A percentile compares a stretch with the other conserved stretches of the same genome.
phyloP scores from a whole-genome alignment of 345 rosid species.

The Cardamine resedifolia region DNA sequence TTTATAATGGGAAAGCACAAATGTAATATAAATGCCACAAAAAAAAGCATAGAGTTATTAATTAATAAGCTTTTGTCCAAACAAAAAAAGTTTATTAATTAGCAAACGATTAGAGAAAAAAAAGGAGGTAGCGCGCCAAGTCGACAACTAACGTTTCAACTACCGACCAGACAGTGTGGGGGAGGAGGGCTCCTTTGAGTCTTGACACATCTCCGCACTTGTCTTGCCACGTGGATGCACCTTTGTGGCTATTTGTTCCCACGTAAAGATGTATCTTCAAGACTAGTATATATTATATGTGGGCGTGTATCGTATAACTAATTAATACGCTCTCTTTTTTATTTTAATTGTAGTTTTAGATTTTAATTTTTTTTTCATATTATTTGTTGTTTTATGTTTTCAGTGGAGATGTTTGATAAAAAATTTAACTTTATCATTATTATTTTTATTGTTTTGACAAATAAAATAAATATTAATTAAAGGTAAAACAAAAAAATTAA shows the following conservation, averaged over 20 bases:
- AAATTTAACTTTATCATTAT: too few species aligned
- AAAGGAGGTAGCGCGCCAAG: slow-evolving; percentile 12
- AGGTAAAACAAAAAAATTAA: too few species aligned
- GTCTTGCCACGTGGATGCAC: slow-evolving; percentile 27
- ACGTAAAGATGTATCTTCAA: slow-evolving; percentile 35
- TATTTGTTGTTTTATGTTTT: too few species aligned
- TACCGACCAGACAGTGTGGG: slow-evolving; percentile 36
- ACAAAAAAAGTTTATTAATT: neutral
- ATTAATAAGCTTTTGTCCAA: neutral
- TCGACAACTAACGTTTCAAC: slow-evolving; percentile 39
- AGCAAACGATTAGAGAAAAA: neutral
- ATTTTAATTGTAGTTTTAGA: too few species aligned
- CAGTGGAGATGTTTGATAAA: too few species aligned
- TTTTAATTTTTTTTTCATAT: too few species aligned
- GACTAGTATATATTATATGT: neutral
- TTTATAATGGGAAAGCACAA: neutral
- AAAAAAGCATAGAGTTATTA: neutral
- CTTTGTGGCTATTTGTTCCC: slow-evolving; percentile 26
- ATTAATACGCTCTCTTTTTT: too few species aligned
- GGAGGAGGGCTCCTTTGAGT: slow-evolving; percentile 6
- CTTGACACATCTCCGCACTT: slow-evolving; percentile 27
- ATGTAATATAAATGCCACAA: neutral
- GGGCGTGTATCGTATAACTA: neutral
- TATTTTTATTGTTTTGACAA: too few species aligned
- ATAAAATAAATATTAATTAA: too few species aligned